Percentiles rank a stretch among this genome's conserved stretches.
Evolutionary conservation across 169 alveolate genomes (phyloP).

Genomic region (Hepatocystis sp.): DNA sequence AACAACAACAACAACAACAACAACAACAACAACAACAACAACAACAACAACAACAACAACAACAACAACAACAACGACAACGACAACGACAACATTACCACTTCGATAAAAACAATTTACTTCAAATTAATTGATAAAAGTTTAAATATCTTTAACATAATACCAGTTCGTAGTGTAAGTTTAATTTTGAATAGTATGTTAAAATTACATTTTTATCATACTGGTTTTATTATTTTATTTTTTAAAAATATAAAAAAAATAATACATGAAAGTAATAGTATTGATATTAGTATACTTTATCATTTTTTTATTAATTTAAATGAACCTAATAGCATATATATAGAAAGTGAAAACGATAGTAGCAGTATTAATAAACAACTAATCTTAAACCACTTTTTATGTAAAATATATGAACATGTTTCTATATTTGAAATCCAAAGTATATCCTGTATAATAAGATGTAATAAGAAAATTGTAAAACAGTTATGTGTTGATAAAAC

Average conservation of each 20-base stretch:
- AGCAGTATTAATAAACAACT: neutral
- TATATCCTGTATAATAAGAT: conserved; percentile 57
- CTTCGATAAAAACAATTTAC: conserved; percentile 10
- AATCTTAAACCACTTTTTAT: conserved; percentile 26
- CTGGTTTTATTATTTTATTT: conserved; percentile 27
- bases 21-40: too few species aligned
- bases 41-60: too few species aligned
- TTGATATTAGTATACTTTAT: conserved; percentile 31
- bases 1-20: too few species aligned
- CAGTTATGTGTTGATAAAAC: neutral
- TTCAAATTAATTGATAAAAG: conserved; percentile 25
- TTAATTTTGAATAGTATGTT: conserved; percentile 69
- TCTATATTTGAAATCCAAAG: conserved; percentile 33
- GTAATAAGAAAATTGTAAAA: conserved; percentile 48
- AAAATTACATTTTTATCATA: conserved; percentile 23
- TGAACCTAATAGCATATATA: too few species aligned
- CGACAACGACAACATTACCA: too few species aligned
- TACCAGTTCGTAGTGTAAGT: conserved; percentile 64
- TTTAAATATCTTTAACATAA: conserved; percentile 24
- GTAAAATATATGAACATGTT: conserved; percentile 4
- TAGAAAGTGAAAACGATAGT: too few species aligned
- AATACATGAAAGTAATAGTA: conserved; percentile 25
- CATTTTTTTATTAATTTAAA: conserved; percentile 68
- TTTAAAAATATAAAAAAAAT: conserved; percentile 42
- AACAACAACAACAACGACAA: too few species aligned